These are phyloP conservation scores for Sporisorium exsertum DNA, from an alignment of 1,284 basidiomycete genomes.

Conservation along the genomic window DNA sequence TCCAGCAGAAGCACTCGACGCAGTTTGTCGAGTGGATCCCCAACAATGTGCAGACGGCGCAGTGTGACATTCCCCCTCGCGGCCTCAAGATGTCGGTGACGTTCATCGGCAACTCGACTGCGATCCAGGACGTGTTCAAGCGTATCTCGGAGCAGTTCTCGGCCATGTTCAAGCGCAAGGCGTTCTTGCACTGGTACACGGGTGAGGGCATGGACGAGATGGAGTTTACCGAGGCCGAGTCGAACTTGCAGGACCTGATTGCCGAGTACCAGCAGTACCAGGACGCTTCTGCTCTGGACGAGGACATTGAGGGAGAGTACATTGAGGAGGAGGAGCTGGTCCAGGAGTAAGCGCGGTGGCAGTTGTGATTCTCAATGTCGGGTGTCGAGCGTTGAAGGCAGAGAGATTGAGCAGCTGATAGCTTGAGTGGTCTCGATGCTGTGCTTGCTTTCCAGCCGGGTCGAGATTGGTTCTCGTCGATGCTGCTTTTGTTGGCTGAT, in stretches of 20 bases:
- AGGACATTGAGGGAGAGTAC: slow-evolving; percentile 69
- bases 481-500: background rate
- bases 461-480: background rate
- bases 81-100: slow-evolving; percentile 69
- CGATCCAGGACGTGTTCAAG: slow-evolving; percentile 68
- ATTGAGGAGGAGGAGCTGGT: slow-evolving; percentile 57
- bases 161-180: slow-evolving; percentile 70
- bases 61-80: slow-evolving; percentile 67
- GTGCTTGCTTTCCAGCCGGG: slow-evolving; percentile 7
- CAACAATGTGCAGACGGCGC: slow-evolving; percentile 68
- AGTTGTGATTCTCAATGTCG: background rate
- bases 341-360: slow-evolving; percentile 33
- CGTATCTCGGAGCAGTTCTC: slow-evolving; percentile 69
- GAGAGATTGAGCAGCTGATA: background rate
- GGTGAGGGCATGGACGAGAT: slow-evolving; percentile 70
- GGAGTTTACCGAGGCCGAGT: slow-evolving; percentile 70
- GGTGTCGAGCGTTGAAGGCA: background rate
- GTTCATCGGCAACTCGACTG: slow-evolving; percentile 69
- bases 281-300: slow-evolving; percentile 71
- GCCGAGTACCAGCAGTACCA: slow-evolving; percentile 71
- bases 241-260: slow-evolving; percentile 68
- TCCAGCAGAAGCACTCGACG: slow-evolving; percentile 66
- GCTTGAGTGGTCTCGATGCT: slow-evolving; percentile 2
- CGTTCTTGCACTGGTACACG: slow-evolving; percentile 71
- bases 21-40: slow-evolving; percentile 70